Evolutionary conservation across 179 eudicot species (phyloP), one percentile per base, ranked within the genome.

Genomic region (Silene coronaria): DNA sequence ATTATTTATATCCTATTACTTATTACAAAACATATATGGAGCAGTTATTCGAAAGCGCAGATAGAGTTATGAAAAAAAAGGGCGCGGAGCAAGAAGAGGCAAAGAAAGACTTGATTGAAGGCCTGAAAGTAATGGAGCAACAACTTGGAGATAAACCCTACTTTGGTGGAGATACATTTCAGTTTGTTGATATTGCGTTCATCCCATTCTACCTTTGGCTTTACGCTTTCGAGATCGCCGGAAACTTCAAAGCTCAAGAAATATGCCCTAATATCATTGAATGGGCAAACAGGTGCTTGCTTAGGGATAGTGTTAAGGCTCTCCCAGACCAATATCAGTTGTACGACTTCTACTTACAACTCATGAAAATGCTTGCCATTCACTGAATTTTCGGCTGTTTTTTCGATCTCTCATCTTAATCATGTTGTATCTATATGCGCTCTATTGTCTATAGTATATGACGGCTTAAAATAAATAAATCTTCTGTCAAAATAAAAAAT

Each of bases 251-350:
- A 61, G 62, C 84, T 14, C 85, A 82, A 65, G 82, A 77, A 0
- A 75, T 74, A 32, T 86, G 89, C 64, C 90, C 87, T 0, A 81
- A 84, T 53, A 61, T 87, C 48, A 76, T 82, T 1, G 87, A 75
- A 0, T 87, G 87, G 89, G 89, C 86, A 12, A 82, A 86, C 69
- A 85, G 87, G 73, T 87, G 88, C 72, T 46, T 84, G 82, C 65
- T 80, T 10, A 80, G 48, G 30, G 84, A 84, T 30, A 87, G 83
- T 17, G 89, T 87, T 3, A 82, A 86, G 78, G 23, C 82, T 32
- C 86, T 87, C 22, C 85, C 85, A 1, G 86, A 87, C n/a, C 74
- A 77, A 22, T 14, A 77, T 0, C 77, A 82, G 77, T 77, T 85
- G 12, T 80, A 82, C 32, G 79, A 76, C 19, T 75, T 77, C 57